A percentile compares a stretch with the other conserved stretches of the same genome.
phyloP scores from a whole-genome alignment of 495 filamentous ascomycete species.

The Xylona heveae region DNA sequence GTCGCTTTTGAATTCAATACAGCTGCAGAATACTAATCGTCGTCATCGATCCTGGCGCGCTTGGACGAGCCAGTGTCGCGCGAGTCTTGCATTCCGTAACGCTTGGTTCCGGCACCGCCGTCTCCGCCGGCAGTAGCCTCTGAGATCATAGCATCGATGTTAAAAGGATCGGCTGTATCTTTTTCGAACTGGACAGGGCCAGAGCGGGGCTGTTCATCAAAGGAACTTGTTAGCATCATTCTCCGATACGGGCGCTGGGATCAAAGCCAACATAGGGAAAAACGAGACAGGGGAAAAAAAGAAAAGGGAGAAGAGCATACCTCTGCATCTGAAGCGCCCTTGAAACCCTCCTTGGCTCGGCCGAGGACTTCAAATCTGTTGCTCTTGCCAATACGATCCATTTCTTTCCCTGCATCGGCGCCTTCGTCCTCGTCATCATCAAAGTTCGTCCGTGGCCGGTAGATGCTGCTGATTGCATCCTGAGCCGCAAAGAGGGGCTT shows the following conservation, averaged over 20 bases:
- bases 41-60: constrained; percentile 61
- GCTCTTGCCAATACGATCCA: constrained; percentile 68
- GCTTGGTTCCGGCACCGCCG: constrained; percentile 38
- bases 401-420: constrained; percentile 57
- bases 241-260: too few species aligned
- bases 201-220: constrained; percentile 40
- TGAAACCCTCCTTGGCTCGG: constrained; percentile 70
- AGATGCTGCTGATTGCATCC: constrained; percentile 89
- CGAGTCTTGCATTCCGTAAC: constrained; percentile 66
- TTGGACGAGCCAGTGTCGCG: constrained; percentile 50
- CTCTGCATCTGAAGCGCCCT: constrained; percentile 74
- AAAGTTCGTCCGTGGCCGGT: constrained; percentile 50
- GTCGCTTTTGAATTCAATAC: too few species aligned
- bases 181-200: constrained; percentile 98
- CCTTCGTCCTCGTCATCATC: constrained; percentile 60
- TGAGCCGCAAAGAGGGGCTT: constrained; percentile 94
- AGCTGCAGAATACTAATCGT: constrained; percentile 21
- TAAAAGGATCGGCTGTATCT: constrained; percentile 70
- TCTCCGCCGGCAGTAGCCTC: constrained; percentile 39
- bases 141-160: constrained; percentile 77
- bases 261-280: too few species aligned
- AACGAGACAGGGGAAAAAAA: background rate
- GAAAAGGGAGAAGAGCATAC: constrained; percentile 21
- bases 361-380: constrained; percentile 73
- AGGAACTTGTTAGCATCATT: constrained; percentile 8